phyloP scores from a whole-genome alignment of 2,329 filamentous ascomycete genomes.

The Botryosphaeria agaves region DNA sequence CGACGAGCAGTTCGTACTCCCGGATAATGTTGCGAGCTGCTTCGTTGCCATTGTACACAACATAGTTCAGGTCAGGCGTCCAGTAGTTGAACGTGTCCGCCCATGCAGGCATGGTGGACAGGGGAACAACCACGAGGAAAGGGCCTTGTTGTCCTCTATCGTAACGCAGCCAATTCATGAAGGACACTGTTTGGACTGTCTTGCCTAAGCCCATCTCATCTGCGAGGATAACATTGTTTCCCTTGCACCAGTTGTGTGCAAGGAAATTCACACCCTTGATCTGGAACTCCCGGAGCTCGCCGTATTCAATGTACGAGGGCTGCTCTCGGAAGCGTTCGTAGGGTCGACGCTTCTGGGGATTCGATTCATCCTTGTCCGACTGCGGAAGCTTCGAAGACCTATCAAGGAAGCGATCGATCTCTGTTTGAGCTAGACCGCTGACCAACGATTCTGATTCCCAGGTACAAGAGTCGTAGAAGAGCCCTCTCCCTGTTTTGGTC shows the following conservation, averaged over 20 bases:
- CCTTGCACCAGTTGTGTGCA: constrained; percentile 86
- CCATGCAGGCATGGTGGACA: constrained; percentile 96
- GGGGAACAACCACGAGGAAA: constrained; percentile 89
- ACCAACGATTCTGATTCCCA: constrained; percentile 74
- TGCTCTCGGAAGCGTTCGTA: constrained; percentile 62
- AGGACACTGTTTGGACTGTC: constrained; percentile 92
- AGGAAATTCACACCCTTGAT: constrained; percentile 89
- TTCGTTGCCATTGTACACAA: constrained; percentile 88
- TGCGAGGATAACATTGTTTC: constrained; percentile 89
- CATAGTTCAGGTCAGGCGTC: constrained; percentile 92
- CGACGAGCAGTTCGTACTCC: constrained; percentile 75
- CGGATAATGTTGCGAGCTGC: constrained; percentile 72
- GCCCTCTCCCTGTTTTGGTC: constrained; percentile 45
- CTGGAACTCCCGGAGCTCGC: constrained; percentile 83
- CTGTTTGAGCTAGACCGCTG: constrained; percentile 61
- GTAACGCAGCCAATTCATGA: constrained; percentile 93
- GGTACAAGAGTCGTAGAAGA: constrained; percentile 86
- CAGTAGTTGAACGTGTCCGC: constrained; percentile 94
- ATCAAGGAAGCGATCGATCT: constrained; percentile 84
- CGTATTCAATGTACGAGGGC: constrained; percentile 68
- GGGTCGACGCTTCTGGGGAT: constrained; percentile 52
- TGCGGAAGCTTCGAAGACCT: constrained; percentile 64
- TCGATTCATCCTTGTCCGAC: constrained; percentile 65
- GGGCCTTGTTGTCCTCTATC: constrained; percentile 80
- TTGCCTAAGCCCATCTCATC: constrained; percentile 99